phyloP scores from a whole-genome alignment of 768 basidiomycete species.

The Hirschioporus abietinus region DNA sequence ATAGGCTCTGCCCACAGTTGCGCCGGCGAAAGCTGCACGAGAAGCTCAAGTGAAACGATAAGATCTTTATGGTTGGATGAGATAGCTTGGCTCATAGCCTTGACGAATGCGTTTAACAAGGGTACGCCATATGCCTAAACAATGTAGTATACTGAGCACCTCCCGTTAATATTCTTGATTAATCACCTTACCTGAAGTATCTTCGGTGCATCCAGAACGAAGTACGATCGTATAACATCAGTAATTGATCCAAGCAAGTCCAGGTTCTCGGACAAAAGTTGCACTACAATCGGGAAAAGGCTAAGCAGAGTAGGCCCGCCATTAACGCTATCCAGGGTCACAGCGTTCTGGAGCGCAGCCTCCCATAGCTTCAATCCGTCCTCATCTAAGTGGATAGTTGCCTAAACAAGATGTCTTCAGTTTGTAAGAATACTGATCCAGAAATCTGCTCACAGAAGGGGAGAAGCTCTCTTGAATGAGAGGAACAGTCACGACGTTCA shows the following conservation, averaged over 20 bases:
- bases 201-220: conserved; percentile 58
- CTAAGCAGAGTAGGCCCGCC: conserved; percentile 50
- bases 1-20: conserved; percentile 66
- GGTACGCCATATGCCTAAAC: conserved; percentile 49
- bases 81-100: conserved; percentile 43
- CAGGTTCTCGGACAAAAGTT: conserved; percentile 60
- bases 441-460: conserved; percentile 17
- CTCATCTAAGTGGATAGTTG: conserved; percentile 64
- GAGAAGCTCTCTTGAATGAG: conserved; percentile 53
- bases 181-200: conserved; percentile 54
- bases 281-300: conserved; percentile 58
- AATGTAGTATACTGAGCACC: neutral
- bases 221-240: conserved; percentile 69
- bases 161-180: neutral
- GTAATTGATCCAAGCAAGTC: conserved; percentile 69
- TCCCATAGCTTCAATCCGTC: conserved; percentile 78
- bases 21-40: conserved; percentile 61
- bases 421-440: neutral
- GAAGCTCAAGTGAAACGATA: conserved; percentile 50
- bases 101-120: conserved; percentile 51
- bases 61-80: conserved; percentile 61
- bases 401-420: conserved; percentile 31
- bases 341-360: conserved; percentile 60
- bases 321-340: conserved; percentile 41
- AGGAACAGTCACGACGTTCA: conserved; percentile 53